Base-by-base conservation (phyloP, 805 yeast genomes). In the Tetrapisispora pingtungensis region DNA sequence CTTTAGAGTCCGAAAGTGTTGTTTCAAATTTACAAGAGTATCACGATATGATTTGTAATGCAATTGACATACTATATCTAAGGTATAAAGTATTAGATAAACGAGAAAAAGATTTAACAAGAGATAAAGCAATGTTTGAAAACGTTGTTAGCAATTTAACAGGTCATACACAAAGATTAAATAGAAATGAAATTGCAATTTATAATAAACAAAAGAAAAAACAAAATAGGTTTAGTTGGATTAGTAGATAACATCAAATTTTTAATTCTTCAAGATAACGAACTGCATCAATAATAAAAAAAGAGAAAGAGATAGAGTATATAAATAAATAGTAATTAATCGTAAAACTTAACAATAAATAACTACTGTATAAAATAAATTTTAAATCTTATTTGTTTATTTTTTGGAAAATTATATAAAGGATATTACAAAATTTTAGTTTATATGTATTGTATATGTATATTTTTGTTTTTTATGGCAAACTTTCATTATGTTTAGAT, bases 121-220 rank as follows among this genome's bases (percentile, higher is more conserved):
- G 70, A 36, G 94, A 88, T 59, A 83, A 84, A 54, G 75, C 74
- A 30, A 77, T 89, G 14, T 88, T 81, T 58, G 95, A 90, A 53
- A 73, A 81, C 2, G 95, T 93, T 52, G 88, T 93, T 35, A 95
- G 87, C 57, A 88, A 86, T 54, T 67, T 89, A 53, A 84, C 89
- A 14, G 97, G 95, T 7, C 88, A 89, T 59, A 84, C 95, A 7
- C 96, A 93, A 61, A 77, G 85, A 54, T 54, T 83, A 41, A 74
- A 84, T 53, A 70, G 90, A 44, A 69, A 66, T 45, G 73, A 70
- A 50, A 61, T 67, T 14, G 64, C 68, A 35, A 52, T 57, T 37
- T 55, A 55, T 41, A 54, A 66, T 41, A 66, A 65, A 50, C 64
- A 62, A 48, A 64, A 62, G 40, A 50, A 50, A 24, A 50, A 40